These are phyloP conservation scores for Sophora flavescens DNA, from an alignment of 306 rosid genomes.

Conservation along the genomic window DNA sequence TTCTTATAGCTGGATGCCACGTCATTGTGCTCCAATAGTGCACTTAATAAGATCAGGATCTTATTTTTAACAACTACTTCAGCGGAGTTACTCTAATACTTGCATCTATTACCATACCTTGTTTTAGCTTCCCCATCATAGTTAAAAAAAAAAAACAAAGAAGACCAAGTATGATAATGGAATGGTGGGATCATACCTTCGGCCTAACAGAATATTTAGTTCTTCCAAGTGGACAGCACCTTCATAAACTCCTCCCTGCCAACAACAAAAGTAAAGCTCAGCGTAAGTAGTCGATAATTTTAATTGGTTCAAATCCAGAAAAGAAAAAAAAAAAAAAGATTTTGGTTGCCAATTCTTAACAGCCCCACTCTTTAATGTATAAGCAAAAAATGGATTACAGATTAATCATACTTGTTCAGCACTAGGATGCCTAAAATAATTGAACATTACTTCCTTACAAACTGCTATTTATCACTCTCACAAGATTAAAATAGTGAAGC, in stretches of 20 bases:
- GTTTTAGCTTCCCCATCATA: neutral
- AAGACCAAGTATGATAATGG: neutral
- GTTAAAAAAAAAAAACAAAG: neutral
- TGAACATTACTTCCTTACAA: neutral
- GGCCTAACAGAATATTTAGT: conserved; percentile 67
- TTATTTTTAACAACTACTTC: no score
- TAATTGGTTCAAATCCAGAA: neutral
- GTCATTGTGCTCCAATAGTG: no score
- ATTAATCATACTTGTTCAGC: neutral
- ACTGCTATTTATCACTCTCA: neutral
- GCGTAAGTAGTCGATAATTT: neutral
- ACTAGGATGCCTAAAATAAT: neutral
- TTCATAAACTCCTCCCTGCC: conserved; percentile 72
- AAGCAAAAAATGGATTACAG: neutral
- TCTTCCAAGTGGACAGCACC: conserved; percentile 85
- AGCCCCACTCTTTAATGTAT: neutral
- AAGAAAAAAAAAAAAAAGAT: neutral
- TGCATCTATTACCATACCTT: neutral
- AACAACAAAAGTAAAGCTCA: conserved; percentile 29
- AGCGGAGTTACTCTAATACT: neutral
- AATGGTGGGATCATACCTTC: conserved; percentile 57
- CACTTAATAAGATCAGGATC: no score
- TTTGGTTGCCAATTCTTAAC: neutral
- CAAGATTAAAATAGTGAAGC: conserved; percentile 16
- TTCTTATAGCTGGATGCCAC: no score